Evolutionary conservation across 441 rosid species (phyloP).

Genomic region (Theobroma grandiflorum): DNA sequence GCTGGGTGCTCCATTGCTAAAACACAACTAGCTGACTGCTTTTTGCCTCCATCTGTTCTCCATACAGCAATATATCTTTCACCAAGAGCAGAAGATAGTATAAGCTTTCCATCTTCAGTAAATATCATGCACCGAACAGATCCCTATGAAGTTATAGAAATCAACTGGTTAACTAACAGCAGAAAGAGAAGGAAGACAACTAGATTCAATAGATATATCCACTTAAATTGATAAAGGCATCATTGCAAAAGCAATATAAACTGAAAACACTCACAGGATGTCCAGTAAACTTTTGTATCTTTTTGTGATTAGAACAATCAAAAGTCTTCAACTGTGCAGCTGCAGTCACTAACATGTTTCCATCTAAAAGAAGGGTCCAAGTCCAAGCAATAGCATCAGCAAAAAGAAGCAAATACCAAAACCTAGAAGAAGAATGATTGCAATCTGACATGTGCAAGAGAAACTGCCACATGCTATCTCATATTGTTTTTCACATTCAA

Average conservation of each 20-base stretch:
- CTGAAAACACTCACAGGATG: conserved; percentile 84
- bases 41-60: conserved; percentile 76
- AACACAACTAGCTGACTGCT: conserved; percentile 86
- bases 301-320: conserved; percentile 74
- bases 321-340: conserved; percentile 82
- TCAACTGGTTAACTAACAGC: conserved; percentile 23
- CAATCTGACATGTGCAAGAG: not conserved
- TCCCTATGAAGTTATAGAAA: conserved; percentile 58
- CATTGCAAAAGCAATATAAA: conserved; percentile 10
- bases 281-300: conserved; percentile 89
- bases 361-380: conserved; percentile 56
- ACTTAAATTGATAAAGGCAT: conserved; percentile 6
- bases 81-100: conserved; percentile 82
- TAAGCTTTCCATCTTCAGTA: conserved; percentile 76
- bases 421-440: not conserved
- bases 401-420: conserved; percentile 11
- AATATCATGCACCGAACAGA: conserved; percentile 80
- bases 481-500: not conserved
- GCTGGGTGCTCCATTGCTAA: conserved; percentile 98
- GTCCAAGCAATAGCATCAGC: conserved; percentile 31
- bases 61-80: conserved; percentile 89
- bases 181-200: not conserved
- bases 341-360: conserved; percentile 81
- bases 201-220: conserved; percentile 14
- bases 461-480: not conserved